Base-by-base conservation (phyloP, 208 protist species). In the Leishmania aethiopica region DNA sequence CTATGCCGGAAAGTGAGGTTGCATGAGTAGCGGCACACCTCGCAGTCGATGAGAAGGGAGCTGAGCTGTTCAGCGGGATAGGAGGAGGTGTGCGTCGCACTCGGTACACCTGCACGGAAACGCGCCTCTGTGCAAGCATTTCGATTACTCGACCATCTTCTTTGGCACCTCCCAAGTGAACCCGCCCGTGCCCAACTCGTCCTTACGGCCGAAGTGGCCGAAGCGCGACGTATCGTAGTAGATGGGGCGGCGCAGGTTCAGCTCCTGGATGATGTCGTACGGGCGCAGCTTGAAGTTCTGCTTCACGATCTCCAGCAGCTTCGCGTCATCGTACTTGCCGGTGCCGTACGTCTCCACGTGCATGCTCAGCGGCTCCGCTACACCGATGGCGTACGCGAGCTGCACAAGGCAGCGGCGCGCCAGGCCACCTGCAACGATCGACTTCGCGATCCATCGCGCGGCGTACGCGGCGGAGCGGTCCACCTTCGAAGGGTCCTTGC, bases 401-500 rank as follows among this genome's bases (percentile, higher is more conserved):
- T 99, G 99, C 51, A 99, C 99, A 28, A 99, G 88, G 86, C 88
- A 94, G 84, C 99, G 95, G 40, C 96, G 89, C 47, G 93, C 93
- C 22, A 99, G 91, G 42, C 97, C 98, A 66, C 96, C 96, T 49
- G 93, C 90, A 53, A 99, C 99, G 60, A 99, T 77, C 35, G 98
- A 99, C 96, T 99, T 99, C 79, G 99, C 99, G 86, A 99, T 99
- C 99, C 99, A 99, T 75, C 99, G 91, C 42, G 98, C 98, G 72
- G 98, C 97, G 93, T 99, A 99, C 49, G 98, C 98, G 62, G 98
- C 99, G 62, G 99, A 99, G 81, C 99, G 97, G 90, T 99, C 99
- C 59, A 99, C 99, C 95, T 99, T 99, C 75, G 99, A 98, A 57
- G 97, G 98, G 91, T 99, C 99, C 94, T 99, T 99, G 80, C 99